phyloP scores from a whole-genome alignment of 129 eudicot species.

The Solidago caesia region DNA sequence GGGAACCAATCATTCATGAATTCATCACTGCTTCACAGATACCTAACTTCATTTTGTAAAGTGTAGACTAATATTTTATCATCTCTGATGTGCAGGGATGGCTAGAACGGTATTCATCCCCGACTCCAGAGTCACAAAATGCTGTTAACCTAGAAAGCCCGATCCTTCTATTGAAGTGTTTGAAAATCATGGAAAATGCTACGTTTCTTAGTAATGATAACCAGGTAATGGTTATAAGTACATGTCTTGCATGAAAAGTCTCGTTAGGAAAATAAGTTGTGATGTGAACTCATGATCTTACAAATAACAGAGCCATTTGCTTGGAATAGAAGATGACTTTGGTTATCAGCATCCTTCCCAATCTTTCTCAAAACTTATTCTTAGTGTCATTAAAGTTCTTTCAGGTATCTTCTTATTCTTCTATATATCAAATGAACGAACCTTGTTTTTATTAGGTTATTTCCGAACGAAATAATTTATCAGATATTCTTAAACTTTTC shows the following conservation, averaged over 20 bases:
- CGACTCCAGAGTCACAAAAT: slow-evolving; percentile 41
- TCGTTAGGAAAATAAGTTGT: background rate
- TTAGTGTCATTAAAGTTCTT: slow-evolving; percentile 72
- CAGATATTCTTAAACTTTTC: background rate
- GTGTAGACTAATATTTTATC: slow-evolving; percentile 1
- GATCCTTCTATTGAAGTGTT: slow-evolving; percentile 70
- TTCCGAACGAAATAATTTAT: background rate
- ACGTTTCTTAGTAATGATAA: slow-evolving; percentile 80
- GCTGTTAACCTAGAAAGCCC: slow-evolving; percentile 53
- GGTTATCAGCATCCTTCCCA: slow-evolving; percentile 45
- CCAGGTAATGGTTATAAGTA: slow-evolving; percentile 50
- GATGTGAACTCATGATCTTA: slow-evolving; percentile 17
- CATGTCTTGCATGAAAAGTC: slow-evolving; percentile 1
- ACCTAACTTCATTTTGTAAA: no score
- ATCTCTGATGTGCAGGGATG: slow-evolving; percentile 58
- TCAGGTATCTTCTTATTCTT: slow-evolving; percentile 57
- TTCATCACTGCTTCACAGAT: no score
- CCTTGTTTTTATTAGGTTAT: background rate
- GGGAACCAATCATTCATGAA: no score
- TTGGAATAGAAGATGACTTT: slow-evolving; percentile 59
- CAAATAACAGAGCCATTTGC: slow-evolving; percentile 71
- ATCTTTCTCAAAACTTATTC: slow-evolving; percentile 62
- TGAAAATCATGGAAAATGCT: slow-evolving; percentile 93
- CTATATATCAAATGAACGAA: slow-evolving; percentile 7
- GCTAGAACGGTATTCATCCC: slow-evolving; percentile 43